Base-by-base conservation (phyloP, 2,329 filamentous ascomycete species). In the Talaromyces sp. region DNA sequence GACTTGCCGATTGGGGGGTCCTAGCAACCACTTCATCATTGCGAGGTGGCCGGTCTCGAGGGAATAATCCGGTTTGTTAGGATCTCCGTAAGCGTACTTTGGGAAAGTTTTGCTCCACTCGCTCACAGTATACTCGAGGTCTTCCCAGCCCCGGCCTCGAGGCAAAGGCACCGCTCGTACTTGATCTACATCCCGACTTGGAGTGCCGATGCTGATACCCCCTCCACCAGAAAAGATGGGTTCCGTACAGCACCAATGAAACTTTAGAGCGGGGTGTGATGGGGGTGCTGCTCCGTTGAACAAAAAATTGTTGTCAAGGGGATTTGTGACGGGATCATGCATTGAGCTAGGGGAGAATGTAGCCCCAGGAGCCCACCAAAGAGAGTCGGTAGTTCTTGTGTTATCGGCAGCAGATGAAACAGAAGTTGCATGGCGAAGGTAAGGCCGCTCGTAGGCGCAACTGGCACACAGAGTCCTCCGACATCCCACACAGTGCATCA, bases 401-500 rank as follows among this genome's bases (percentile, higher is more conserved):
- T 29, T 13, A 44, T 51, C 35, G 55, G 22, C 43, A 52, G 40
- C 46, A 4, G 56, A 52, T 4, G 54, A 45, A 17, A 51, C 37
- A 16, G 56, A 58, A 29, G 32, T 44, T 30, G 29, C 53, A 22
- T 58, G 56, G 27, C 65, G 74, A 59, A 63, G 73, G 71, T 75
- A 84, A 56, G 63, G 80, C 14, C 80, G 73, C 59, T 83, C 81
- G 66, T 82, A 84, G 5, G 82, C 81, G 65, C 82, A 85, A 65
- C 80, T 83, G 17, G 80, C 80, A 70, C 82, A 85, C 2, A 84
- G 75, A 1, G 81, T 85, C 69, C 82, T 84, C 45, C 82, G 75
- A 61, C 82, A 85, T 33, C 82, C 82, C 63, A 82, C 79, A 62
- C 82, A 85, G 63, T 84, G 82, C 82, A 85, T 84, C 58, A 82